Evolutionary conservation across 495 filamentous ascomycete species (phyloP).

Genomic region (Penicillium subrubescens): DNA sequence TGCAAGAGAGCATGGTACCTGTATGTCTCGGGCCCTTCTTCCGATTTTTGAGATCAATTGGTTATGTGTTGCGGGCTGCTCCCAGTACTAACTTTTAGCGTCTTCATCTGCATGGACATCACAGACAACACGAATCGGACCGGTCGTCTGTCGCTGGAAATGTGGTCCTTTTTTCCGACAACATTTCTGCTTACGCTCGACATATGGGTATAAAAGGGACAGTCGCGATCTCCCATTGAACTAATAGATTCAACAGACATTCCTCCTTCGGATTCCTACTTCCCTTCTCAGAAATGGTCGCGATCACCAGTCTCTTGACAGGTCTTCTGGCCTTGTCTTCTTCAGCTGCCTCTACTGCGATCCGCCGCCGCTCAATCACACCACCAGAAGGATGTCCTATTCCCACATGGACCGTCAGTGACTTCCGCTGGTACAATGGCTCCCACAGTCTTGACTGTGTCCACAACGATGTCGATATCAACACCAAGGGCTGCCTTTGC

Average conservation of each 20-base stretch:
- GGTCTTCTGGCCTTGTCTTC: constrained; percentile 12
- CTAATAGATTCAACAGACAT: not conserved
- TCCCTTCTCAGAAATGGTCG: not conserved
- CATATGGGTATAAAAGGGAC: not conserved
- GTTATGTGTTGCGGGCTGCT: not conserved
- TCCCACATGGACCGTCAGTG: constrained; percentile 35
- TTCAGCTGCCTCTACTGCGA: not conserved
- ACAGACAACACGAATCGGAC: constrained; percentile 3
- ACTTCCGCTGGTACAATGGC: constrained; percentile 38
- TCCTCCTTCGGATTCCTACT: not conserved
- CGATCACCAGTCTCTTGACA: constrained; percentile 3
- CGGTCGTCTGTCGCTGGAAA: not conserved
- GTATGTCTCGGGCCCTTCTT: constrained; percentile 9
- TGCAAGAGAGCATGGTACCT: not conserved
- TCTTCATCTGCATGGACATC: constrained; percentile 2
- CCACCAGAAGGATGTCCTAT: constrained; percentile 37
- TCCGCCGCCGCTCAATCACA: constrained; percentile 26
- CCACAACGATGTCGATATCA: constrained; percentile 34
- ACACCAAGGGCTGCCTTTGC: constrained; percentile 35
- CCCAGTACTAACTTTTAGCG: constrained; percentile 3
- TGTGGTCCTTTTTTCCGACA: not conserved
- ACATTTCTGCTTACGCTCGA: not conserved
- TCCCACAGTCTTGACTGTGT: constrained; percentile 42
- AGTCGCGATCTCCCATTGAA: not conserved
- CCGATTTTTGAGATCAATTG: not conserved